A percentile compares a stretch with the other conserved stretches of the same genome.
These are phyloP conservation scores for Teunomyces atbi DNA, from an alignment of 805 yeast species.

Conservation along the genomic window DNA sequence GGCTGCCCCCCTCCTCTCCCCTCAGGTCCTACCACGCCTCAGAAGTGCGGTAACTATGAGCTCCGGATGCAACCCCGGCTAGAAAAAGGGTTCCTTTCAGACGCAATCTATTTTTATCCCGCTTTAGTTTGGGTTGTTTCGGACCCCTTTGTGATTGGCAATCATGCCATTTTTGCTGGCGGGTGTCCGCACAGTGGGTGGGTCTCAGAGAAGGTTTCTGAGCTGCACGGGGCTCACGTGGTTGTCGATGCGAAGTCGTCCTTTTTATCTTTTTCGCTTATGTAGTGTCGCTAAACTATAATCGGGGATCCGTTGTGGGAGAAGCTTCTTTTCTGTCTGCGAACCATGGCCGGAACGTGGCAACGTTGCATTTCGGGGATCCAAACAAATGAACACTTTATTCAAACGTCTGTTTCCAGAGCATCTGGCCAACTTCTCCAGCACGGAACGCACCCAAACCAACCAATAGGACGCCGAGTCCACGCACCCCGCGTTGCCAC, in stretches of 20 bases:
- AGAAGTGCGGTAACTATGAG: background rate
- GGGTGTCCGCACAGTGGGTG: no score
- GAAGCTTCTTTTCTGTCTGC: no score
- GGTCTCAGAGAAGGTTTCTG: no score
- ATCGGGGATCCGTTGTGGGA: background rate
- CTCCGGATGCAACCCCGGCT: background rate
- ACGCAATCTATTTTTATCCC: background rate
- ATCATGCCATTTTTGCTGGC: background rate
- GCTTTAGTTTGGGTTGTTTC: background rate
- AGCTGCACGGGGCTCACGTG: background rate
- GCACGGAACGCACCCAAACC: conserved; percentile 62
- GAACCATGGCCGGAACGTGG: background rate
- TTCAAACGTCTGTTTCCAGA: conserved; percentile 8
- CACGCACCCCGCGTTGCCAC: conserved; percentile 60
- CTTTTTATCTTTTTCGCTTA: background rate
- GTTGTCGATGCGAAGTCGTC: background rate
- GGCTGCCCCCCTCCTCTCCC: background rate
- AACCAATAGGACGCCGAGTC: conserved; percentile 53
- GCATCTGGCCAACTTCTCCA: conserved; percentile 45
- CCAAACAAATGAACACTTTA: no score
- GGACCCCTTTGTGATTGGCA: background rate
- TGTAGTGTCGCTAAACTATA: background rate
- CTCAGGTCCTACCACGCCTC: background rate
- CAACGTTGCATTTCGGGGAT: background rate
- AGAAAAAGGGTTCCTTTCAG: background rate